These are phyloP conservation scores for Calophaca sinica DNA, from an alignment of 306 rosid genomes.

Conservation along the genomic window DNA sequence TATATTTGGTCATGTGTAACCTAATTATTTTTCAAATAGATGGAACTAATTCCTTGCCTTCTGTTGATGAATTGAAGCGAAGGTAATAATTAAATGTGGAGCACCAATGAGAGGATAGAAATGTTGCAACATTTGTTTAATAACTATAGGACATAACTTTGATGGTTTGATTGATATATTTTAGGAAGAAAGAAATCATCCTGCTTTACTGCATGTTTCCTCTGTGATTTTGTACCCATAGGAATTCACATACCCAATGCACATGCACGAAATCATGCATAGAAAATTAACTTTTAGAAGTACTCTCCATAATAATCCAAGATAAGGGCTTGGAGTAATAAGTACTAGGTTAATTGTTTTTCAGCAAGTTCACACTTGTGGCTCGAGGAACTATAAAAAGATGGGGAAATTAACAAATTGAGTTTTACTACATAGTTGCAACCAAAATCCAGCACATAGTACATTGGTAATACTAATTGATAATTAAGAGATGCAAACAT, in stretches of 20 bases:
- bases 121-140: constrained; percentile 38
- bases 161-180: constrained; percentile 33
- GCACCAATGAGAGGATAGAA: constrained; percentile 26
- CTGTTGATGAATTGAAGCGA: background rate
- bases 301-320: background rate
- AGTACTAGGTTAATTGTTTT: background rate
- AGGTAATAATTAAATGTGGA: constrained; percentile 20
- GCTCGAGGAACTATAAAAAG: constrained; percentile 49
- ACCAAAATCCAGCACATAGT: constrained; percentile 48
- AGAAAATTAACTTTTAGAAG: background rate
- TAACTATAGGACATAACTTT: constrained; percentile 8
- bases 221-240: constrained; percentile 33
- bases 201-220: constrained; percentile 14
- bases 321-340: constrained; percentile 30
- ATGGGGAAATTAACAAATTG: constrained; percentile 9
- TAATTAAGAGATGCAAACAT: constrained; percentile 49
- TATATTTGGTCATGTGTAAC: too few relatives aligned
- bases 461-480: constrained; percentile 48
- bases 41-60: too few relatives aligned
- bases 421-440: constrained; percentile 42
- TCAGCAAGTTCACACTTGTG: constrained; percentile 39
- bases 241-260: background rate
- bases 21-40: too few relatives aligned
- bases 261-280: constrained; percentile 39
- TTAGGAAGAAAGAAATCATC: background rate